Base-by-base conservation (phyloP, 495 filamentous ascomycete genomes). In the Apodospora peruviana region DNA sequence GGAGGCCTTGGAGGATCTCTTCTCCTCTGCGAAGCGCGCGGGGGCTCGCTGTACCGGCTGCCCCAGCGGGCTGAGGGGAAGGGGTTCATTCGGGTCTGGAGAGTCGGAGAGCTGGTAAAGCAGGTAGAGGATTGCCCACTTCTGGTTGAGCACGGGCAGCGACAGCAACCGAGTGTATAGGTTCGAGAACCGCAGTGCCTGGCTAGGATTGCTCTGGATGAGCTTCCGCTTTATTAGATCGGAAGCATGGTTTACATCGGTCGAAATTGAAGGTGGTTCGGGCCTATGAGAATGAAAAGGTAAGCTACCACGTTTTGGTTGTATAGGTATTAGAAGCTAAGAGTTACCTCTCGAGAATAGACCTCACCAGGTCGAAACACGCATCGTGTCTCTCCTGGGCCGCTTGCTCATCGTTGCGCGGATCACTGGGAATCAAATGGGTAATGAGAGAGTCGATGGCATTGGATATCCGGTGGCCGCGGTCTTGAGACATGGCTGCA, bases 91-190 rank as follows among this genome's bases (percentile, higher is more conserved):
- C 7, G 73, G 72, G 40, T 76, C 65, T 36, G 79, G 75, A 0
- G 84, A 82, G 51, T 82, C 80, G 40, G 86, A 82, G 36, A 98
- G 75, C 55, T 86, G 85, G 59, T 90, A 85, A 18, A 99, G 81
- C 37, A 99, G 78, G 61, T 91, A 90, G 5, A 99, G 74, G 53
- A 96, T 95, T 2, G 86, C 90, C 90, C 91, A 96, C 79, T 97
- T 99, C 65, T 95, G 86, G 56, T 83, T 84, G 24, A 99, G 74
- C 2, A 97, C 91, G 3, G 91, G 91, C 55, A 94, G 84, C 21
- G 90, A 86, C 17, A 96, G 73, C 20, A 99, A 79, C 34, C 86
- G 78, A 32, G 88, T 86, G 70, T 91, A 95, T 40, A 97, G 76
- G 61, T 93, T 89, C 14, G 87, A 85, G 67, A 96, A 96, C 20